phyloP scores from a whole-genome alignment of 371 early-diverging fungal genomes.

The Mortierella sp. region DNA sequence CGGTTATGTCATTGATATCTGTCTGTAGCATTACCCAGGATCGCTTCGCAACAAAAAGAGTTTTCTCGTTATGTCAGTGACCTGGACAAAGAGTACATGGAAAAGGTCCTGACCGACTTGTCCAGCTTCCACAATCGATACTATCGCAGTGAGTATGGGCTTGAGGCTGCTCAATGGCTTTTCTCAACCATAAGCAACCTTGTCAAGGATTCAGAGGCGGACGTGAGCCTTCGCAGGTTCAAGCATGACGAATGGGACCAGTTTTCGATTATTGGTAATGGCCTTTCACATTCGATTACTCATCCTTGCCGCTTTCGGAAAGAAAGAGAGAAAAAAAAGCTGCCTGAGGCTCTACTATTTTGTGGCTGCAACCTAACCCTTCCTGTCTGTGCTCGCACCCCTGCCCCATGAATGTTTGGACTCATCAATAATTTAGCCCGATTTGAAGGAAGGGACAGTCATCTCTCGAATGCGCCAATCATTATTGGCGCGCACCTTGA shows the following conservation, averaged over 20 bases:
- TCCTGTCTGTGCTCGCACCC: neutral
- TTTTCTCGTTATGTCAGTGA: constrained; percentile 64
- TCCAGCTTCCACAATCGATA: constrained; percentile 90
- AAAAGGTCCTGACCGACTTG: constrained; percentile 71
- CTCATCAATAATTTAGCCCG: constrained; percentile 62
- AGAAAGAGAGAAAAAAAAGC: neutral
- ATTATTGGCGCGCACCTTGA: constrained; percentile 94
- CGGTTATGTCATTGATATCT: constrained; percentile 4
- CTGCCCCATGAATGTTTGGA: constrained; percentile 49
- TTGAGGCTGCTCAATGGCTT: constrained; percentile 83
- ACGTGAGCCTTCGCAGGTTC: constrained; percentile 79
- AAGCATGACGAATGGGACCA: constrained; percentile 73
- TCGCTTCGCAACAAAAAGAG: constrained; percentile 60
- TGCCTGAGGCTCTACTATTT: neutral
- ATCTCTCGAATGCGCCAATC: constrained; percentile 70
- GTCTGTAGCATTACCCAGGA: constrained; percentile 56
- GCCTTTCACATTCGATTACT: neutral
- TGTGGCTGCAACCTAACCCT: neutral
- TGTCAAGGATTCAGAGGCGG: constrained; percentile 54
- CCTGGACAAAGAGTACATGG: constrained; percentile 72
- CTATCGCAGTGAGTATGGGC: constrained; percentile 81
- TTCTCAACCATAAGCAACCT: constrained; percentile 65
- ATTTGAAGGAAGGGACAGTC: constrained; percentile 69
- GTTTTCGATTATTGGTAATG: constrained; percentile 63
- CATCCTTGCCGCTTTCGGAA: neutral